Percentiles rank a stretch among this genome's conserved stretches.
These are phyloP conservation scores for Paramecium biaurelia DNA, from an alignment of 73 alveolate species.

Conservation along the genomic window DNA sequence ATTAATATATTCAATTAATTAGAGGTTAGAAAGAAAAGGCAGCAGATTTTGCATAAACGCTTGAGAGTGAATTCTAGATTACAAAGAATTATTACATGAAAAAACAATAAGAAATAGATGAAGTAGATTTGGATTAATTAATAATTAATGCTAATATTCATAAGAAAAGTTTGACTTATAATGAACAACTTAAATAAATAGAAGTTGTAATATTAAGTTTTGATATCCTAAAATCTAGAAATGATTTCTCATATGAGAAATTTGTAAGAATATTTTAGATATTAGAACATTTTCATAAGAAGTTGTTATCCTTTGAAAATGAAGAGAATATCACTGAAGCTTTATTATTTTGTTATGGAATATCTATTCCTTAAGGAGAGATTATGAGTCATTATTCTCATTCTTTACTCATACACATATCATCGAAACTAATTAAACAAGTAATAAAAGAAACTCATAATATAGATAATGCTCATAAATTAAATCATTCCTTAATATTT, in stretches of 20 bases:
- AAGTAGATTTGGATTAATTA: neutral
- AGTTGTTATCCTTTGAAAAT: neutral
- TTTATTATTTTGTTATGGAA: neutral
- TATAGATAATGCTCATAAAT: neutral
- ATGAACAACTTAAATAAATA: neutral
- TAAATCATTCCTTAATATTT: neutral
- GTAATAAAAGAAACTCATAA: neutral
- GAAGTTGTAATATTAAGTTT: neutral
- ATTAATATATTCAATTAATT: neutral
- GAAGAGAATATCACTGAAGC: neutral
- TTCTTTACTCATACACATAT: neutral
- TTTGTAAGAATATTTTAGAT: neutral
- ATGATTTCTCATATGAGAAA: neutral
- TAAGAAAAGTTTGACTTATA: neutral
- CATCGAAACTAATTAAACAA: neutral
- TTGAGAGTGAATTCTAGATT: neutral
- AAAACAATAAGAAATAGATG: neutral
- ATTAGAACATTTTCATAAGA: neutral
- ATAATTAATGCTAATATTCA: neutral
- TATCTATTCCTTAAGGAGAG: neutral
- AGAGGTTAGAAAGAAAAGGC: neutral
- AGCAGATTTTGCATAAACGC: neutral
- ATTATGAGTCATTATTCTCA: neutral
- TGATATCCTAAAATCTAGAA: neutral
- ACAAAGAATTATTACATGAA: neutral